phyloP scores from a whole-genome alignment of 1,284 basidiomycete genomes.

The Trichosporon coremiiforme region DNA sequence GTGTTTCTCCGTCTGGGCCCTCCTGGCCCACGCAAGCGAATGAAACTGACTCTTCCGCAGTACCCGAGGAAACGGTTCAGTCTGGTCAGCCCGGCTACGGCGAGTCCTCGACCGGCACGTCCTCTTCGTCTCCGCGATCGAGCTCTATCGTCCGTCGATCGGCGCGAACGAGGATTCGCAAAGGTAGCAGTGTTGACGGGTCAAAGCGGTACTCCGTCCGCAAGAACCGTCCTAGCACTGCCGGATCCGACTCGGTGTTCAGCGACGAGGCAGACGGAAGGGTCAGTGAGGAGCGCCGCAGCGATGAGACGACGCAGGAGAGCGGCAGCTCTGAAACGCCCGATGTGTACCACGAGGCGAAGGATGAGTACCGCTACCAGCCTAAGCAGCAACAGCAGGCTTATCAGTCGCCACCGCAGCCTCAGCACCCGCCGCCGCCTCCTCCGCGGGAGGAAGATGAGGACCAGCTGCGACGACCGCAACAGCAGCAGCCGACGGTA shows the following conservation, averaged over 20 bases:
- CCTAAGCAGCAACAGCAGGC: constrained; percentile 7
- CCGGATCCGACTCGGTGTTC: constrained; percentile 15
- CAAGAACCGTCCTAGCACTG: constrained; percentile 33
- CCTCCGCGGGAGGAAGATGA: constrained; percentile 38
- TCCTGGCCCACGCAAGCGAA: not conserved
- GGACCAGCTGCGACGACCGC: constrained; percentile 21
- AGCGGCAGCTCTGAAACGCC: constrained; percentile 34
- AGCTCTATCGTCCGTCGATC: constrained; percentile 84
- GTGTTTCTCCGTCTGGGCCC: not conserved
- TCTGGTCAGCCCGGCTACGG: constrained; percentile 8
- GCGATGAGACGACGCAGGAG: constrained; percentile 33
- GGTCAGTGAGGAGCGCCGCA: constrained; percentile 29
- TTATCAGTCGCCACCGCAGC: constrained; percentile 3
- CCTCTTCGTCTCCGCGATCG: constrained; percentile 63
- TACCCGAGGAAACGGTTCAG: constrained; percentile 42
- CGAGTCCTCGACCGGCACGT: constrained; percentile 3
- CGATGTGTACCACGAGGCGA: constrained; percentile 31
- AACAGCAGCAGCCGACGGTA: constrained; percentile 59
- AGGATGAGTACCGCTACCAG: constrained; percentile 4
- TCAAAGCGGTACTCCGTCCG: constrained; percentile 72
- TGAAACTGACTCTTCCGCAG: constrained; percentile 29
- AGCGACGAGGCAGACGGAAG: constrained; percentile 23
- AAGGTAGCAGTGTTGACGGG: constrained; percentile 74
- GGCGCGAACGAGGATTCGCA: constrained; percentile 93
- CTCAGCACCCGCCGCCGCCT: constrained; percentile 19